These are phyloP conservation scores for Naegleria gruberi DNA, from an alignment of 208 protist species.

Conservation along the genomic window DNA sequence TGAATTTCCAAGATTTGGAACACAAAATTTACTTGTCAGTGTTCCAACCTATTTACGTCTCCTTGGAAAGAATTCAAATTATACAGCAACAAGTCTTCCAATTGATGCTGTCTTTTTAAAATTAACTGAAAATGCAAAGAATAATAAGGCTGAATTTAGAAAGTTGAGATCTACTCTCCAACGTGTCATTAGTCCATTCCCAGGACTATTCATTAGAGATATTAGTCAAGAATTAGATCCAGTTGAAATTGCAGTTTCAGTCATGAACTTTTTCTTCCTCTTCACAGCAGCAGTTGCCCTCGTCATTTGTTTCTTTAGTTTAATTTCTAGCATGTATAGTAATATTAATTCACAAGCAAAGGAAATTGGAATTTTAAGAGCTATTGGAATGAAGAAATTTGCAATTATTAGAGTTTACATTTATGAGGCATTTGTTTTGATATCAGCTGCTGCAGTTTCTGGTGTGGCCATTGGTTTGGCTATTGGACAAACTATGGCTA, in stretches of 20 bases:
- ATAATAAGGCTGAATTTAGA: background rate
- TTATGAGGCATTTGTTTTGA: constrained; percentile 87
- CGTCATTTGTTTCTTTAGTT: constrained; percentile 82
- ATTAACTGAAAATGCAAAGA: background rate
- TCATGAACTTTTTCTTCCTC: constrained; percentile 79
- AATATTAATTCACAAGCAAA: constrained; percentile 84
- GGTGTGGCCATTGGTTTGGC: constrained; percentile 73
- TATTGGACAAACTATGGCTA: constrained; percentile 73
- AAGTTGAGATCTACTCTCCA: background rate
- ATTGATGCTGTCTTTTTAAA: background rate
- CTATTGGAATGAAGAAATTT: constrained; percentile 65
- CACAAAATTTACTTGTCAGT: background rate
- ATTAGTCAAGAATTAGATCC: constrained; percentile 2
- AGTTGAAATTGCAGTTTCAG: constrained; percentile 40
- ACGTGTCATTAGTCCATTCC: background rate
- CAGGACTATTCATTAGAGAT: constrained; percentile 21
- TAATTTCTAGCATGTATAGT: constrained; percentile 77
- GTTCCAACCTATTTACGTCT: background rate
- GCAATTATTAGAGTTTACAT: constrained; percentile 77
- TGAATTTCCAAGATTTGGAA: background rate
- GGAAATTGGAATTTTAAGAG: constrained; percentile 84
- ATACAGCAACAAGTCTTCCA: background rate
- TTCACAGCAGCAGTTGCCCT: constrained; percentile 73
- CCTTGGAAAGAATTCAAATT: background rate
- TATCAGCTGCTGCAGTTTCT: constrained; percentile 70